Evolutionary conservation across 169 alveolate genomes (phyloP).

Genomic region (Neospora caninum): DNA sequence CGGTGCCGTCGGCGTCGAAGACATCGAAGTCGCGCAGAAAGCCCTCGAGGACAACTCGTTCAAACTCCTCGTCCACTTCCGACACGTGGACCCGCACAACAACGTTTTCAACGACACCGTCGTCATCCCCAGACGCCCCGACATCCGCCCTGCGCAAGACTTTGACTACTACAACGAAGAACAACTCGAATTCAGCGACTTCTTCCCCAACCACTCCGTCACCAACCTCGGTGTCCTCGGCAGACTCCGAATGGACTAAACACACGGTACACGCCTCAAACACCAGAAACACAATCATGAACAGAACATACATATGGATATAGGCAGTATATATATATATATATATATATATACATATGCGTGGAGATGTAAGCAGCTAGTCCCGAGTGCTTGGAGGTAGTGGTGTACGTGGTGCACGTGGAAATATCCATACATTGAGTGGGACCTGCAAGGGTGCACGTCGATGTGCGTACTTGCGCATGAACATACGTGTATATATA

Average conservation of each 20-base stretch:
- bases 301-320: background rate
- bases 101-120: background rate
- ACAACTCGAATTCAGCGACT: slow-evolving; percentile 24
- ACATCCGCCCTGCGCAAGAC: slow-evolving; percentile 5
- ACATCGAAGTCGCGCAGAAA: background rate
- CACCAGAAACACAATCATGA: too few species aligned
- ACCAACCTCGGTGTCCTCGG: background rate
- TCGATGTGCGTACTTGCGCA: too few species aligned
- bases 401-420: too few species aligned
- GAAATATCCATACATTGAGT: too few species aligned
- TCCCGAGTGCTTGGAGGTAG: too few species aligned
- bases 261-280: background rate
- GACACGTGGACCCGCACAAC: background rate
- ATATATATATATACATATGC: background rate
- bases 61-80: background rate
- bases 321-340: background rate
- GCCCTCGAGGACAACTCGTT: background rate
- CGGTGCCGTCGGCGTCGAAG: background rate
- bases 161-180: slow-evolving; percentile 32
- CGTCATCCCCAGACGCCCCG: background rate
- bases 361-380: too few species aligned
- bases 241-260: background rate
- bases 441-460: too few species aligned
- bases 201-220: background rate
- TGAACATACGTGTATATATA: too few species aligned